phyloP scores from a whole-genome alignment of 2,329 filamentous ascomycete genomes.

The Capronia epimyces region DNA sequence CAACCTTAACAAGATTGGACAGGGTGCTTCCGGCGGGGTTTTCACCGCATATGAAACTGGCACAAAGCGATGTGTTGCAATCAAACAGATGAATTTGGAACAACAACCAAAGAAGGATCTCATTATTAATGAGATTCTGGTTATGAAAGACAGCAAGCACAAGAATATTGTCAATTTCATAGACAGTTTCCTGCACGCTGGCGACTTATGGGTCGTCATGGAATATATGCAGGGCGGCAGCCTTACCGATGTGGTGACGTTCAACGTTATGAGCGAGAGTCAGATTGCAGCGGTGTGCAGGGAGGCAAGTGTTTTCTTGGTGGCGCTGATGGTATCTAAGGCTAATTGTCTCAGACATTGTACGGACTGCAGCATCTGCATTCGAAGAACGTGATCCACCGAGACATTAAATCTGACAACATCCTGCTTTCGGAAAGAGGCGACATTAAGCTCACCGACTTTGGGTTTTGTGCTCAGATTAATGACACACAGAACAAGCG shows the following conservation, averaged over 20 bases:
- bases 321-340: background rate
- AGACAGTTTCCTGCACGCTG: slow-evolving; percentile 84
- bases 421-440: slow-evolving; percentile 89
- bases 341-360: slow-evolving; percentile 54
- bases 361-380: slow-evolving; percentile 91
- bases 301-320: slow-evolving; percentile 53
- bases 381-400: slow-evolving; percentile 95
- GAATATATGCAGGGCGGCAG: slow-evolving; percentile 99
- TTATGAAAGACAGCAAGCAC: slow-evolving; percentile 98
- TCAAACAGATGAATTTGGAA: slow-evolving; percentile 99
- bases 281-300: slow-evolving; percentile 94
- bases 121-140: slow-evolving; percentile 97
- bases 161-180: slow-evolving; percentile 99
- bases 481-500: slow-evolving; percentile 96
- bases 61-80: slow-evolving; percentile 83
- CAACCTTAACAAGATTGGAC: slow-evolving; percentile 88
- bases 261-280: slow-evolving; percentile 97
- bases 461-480: slow-evolving; percentile 97
- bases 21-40: slow-evolving; percentile 93
- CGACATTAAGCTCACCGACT: slow-evolving; percentile 97
- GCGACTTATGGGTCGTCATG: slow-evolving; percentile 98
- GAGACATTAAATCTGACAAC: slow-evolving; percentile 99
- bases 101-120: slow-evolving; percentile 98
- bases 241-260: slow-evolving; percentile 95
- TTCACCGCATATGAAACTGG: slow-evolving; percentile 83